A percentile compares a stretch with the other conserved stretches of the same genome.
These are phyloP conservation scores for Biscutella auriculata DNA, from an alignment of 441 rosid genomes.

Conservation along the genomic window DNA sequence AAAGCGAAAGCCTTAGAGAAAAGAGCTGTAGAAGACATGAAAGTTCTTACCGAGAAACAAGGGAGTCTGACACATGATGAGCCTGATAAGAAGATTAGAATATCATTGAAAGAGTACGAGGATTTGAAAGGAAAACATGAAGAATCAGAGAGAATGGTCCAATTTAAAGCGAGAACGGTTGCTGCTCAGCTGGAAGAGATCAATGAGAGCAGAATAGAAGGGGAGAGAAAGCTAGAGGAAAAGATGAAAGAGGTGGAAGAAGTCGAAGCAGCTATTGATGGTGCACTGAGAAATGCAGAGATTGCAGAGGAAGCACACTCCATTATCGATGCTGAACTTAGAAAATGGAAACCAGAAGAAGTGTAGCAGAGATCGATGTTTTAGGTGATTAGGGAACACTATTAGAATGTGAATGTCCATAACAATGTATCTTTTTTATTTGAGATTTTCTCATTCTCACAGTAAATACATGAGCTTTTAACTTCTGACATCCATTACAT, in stretches of 20 bases:
- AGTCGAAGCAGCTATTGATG: conserved; percentile 42
- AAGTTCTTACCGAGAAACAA: conserved; percentile 22
- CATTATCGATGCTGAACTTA: conserved; percentile 57
- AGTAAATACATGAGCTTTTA: conserved; percentile 1
- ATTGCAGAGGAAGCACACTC: conserved; percentile 54
- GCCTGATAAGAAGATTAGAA: conserved; percentile 30
- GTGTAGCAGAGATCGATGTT: conserved; percentile 14
- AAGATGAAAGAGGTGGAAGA: conserved; percentile 44
- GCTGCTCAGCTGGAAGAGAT: conserved; percentile 39
- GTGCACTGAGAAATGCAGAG: conserved; percentile 57
- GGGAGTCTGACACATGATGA: conserved; percentile 18
- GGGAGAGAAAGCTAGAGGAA: conserved; percentile 38
- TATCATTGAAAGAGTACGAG: conserved; percentile 41
- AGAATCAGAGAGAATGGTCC: conserved; percentile 36
- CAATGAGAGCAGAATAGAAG: conserved; percentile 28
- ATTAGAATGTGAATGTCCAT: conserved; percentile 20
- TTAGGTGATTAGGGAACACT: conserved; percentile 15
- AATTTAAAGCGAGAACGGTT: conserved; percentile 37
- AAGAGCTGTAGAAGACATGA: conserved; percentile 42
- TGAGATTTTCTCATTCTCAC: not conserved
- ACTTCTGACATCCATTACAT: not conserved
- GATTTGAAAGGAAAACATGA: conserved; percentile 35
- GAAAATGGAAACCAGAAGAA: conserved; percentile 35
- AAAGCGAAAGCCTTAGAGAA: conserved; percentile 44
- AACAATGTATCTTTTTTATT: not conserved